Percentiles rank a stretch among this genome's conserved stretches.
Evolutionary conservation across 164 flowering plant species (phyloP).

Genomic region (Umbilicus rupestris): DNA sequence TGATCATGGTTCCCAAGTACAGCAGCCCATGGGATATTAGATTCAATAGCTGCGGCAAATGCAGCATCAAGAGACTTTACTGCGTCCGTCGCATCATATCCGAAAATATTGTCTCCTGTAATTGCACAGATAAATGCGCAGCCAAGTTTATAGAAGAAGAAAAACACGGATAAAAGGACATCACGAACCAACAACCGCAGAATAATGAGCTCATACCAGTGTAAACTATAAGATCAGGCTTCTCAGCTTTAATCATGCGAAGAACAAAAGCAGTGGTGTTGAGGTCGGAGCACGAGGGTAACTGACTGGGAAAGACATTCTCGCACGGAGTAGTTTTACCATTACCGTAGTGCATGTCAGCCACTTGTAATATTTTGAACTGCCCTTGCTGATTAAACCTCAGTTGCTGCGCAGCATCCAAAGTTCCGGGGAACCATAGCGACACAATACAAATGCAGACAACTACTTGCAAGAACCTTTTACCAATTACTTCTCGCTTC

Average conservation of each 20-base stretch:
- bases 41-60: slow-evolving; percentile 57
- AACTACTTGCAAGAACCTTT: neutral
- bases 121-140: neutral
- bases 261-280: slow-evolving; percentile 71
- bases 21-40: slow-evolving; percentile 87
- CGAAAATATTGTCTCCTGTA: slow-evolving; percentile 78
- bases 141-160: neutral
- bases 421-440: slow-evolving; percentile 3
- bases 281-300: slow-evolving; percentile 70
- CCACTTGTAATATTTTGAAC: slow-evolving; percentile 85
- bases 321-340: slow-evolving; percentile 53
- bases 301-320: slow-evolving; percentile 52
- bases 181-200: neutral
- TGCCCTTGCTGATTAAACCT: slow-evolving; percentile 40
- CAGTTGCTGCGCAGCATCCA: slow-evolving; percentile 15
- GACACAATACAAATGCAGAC: slow-evolving; percentile 8
- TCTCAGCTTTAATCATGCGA: slow-evolving; percentile 69
- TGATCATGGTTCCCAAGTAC: slow-evolving; percentile 95
- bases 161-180: neutral
- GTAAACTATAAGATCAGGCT: slow-evolving; percentile 80
- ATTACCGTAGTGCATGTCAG: slow-evolving; percentile 86
- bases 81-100: slow-evolving; percentile 50
- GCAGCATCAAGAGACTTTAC: slow-evolving; percentile 64
- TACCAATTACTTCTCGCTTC: neutral
- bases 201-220: slow-evolving; percentile 48